Conservation (phyloP, 257 asterid species). For the Nemophila menziesii region DNA sequence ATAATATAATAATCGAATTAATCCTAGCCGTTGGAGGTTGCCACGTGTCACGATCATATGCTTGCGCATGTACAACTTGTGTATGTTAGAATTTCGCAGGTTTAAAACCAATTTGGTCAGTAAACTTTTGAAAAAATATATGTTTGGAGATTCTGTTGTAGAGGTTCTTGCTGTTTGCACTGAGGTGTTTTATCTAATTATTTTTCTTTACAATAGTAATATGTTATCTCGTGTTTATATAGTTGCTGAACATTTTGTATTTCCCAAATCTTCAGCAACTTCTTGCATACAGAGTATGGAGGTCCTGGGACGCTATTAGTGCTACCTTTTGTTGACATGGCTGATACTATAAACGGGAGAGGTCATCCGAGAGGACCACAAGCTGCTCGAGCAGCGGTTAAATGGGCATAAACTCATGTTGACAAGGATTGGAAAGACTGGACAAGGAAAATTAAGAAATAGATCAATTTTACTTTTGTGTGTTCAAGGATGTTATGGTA, state of each 20-base stretch:
- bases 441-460: conserved; percentile 28
- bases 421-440: conserved; percentile 54
- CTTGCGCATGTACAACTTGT: no score
- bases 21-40: no score
- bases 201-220: no score
- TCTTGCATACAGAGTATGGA: conserved; percentile 51
- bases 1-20: no score
- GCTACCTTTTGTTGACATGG: conserved; percentile 65
- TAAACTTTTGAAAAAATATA: conserved; percentile 68
- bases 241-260: no score
- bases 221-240: no score
- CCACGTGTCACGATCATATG: no score
- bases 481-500: no score
- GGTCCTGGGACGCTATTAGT: conserved; percentile 60
- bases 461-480: no score
- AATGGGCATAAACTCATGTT: conserved; percentile 52
- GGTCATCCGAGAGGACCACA: conserved; percentile 39
- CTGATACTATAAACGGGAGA: conserved; percentile 50
- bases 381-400: conserved; percentile 53
- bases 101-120: conserved; percentile 48
- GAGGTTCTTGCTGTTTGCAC: conserved; percentile 81
- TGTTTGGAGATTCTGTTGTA: conserved; percentile 66
- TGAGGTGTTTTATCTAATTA: no score
- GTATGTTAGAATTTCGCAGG: conserved; percentile 60
- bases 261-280: conserved; percentile 48